Evolutionary conservation across 352 stramenopile genomes (phyloP), one percentile per base, ranked within the genome.

Genomic region (Thalassiosira mediterranea): DNA sequence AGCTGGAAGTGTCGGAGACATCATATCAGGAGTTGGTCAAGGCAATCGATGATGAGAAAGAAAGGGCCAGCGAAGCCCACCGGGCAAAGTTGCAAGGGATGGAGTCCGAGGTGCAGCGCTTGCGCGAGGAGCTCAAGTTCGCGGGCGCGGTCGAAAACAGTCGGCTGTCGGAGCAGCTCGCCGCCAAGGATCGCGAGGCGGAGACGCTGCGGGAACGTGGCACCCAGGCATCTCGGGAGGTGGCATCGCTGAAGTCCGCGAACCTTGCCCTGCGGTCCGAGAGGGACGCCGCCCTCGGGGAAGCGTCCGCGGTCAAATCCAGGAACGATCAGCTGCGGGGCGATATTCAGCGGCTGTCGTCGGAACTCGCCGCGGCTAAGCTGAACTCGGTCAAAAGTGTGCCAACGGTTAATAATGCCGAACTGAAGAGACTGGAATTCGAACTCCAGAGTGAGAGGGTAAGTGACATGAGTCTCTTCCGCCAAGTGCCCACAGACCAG

Each of bases 1-100:
- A 72, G 17, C n/a, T 72, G 2, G 32, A 56, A 4, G 44, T 72
- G 1, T 73, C 68, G 21, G 75, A 79, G 49, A 31, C 28, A 0
- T 73, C 62, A 4, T 84, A 84, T 62, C 69, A 76, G 25, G 48
- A 76, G n/a, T 51, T 84, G 29, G 29, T 79, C 15, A 31, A 44
- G 34, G 57, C 64, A 3, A 68, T 79, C 57, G 75, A 84, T 34
- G 60, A 79, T 5, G 70, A 79, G 37, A 84, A 79, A 46, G 68
- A 72, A 25, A 40, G 63, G 5, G 49, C 75, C 0, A 52, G 17
- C 5, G 17, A 64, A 5, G 31, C 48, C 40, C 52, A 84, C 58
- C 56, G 68, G 2, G 34, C 57, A 19, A 38, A 67, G n/a, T 52
- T 76, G 29, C 32, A 23, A 11, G 47, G 65, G 21, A 23, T 84